Evolutionary conservation across 2,329 filamentous ascomycete genomes (phyloP).

Genomic region (Diaporthe batatas): DNA sequence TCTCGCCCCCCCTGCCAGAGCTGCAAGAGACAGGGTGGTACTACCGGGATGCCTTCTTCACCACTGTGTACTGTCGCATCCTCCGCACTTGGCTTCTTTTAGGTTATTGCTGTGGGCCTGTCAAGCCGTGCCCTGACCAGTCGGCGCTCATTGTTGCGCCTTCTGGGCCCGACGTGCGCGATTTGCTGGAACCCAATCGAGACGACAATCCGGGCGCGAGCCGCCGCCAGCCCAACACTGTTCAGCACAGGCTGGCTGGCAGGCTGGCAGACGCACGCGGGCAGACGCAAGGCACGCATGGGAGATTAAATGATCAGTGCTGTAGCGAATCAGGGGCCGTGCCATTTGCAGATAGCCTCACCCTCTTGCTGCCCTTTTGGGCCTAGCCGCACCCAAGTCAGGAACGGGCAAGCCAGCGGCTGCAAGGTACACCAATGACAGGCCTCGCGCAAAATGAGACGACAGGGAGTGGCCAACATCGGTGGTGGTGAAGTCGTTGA

Average conservation of each 20-base stretch:
- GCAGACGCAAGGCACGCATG: conserved; percentile 35
- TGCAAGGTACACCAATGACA: conserved; percentile 43
- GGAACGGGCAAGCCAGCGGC: conserved; percentile 34
- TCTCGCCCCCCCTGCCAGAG: conserved; percentile 15
- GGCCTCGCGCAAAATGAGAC: conserved; percentile 40
- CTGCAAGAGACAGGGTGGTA: conserved; percentile 35
- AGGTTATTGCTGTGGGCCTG: conserved; percentile 35
- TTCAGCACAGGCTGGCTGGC: no score
- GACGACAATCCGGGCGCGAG: conserved; percentile 36
- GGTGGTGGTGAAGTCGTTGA: conserved; percentile 15
- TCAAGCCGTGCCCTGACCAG: conserved; percentile 32
- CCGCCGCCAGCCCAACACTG: neutral
- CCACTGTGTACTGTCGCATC: conserved; percentile 4
- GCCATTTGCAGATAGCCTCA: conserved; percentile 34
- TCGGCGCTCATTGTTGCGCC: conserved; percentile 28
- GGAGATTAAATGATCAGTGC: conserved; percentile 42
- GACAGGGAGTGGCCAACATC: conserved; percentile 26
- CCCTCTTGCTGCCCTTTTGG: conserved; percentile 11
- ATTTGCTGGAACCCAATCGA: conserved; percentile 37
- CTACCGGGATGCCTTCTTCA: conserved; percentile 16
- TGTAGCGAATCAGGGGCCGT: conserved; percentile 35
- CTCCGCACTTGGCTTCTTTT: conserved; percentile 37
- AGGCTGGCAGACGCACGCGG: conserved; percentile 1
- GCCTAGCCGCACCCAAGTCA: conserved; percentile 37
- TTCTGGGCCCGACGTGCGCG: conserved; percentile 14